Conservation (phyloP, 2,329 filamentous ascomycete genomes). For the Raffaelea albimanens region DNA sequence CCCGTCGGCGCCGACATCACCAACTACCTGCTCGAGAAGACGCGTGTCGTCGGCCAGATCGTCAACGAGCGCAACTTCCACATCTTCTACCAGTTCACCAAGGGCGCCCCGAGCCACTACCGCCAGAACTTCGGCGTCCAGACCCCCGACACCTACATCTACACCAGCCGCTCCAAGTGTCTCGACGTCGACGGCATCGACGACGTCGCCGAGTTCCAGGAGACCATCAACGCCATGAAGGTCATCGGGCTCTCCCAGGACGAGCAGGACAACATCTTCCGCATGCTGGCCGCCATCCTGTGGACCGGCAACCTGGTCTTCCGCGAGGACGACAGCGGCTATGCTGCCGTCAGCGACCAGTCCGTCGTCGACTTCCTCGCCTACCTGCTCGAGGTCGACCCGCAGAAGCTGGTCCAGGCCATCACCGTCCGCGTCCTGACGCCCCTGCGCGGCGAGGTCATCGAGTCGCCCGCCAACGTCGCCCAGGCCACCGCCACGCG, state of each 20-base stretch:
- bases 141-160: conserved; percentile 83
- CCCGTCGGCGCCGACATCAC: conserved; percentile 95
- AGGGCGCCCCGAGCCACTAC: conserved; percentile 81
- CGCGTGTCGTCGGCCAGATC: conserved; percentile 90
- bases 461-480: conserved; percentile 72
- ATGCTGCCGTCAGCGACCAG: conserved; percentile 77
- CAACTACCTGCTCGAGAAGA: conserved; percentile 94
- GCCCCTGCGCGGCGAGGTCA: conserved; percentile 55
- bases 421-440: conserved; percentile 83
- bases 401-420: conserved; percentile 70
- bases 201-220: conserved; percentile 77
- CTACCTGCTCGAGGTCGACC: conserved; percentile 82
- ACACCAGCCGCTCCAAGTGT: conserved; percentile 91
- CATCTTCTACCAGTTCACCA: conserved; percentile 98
- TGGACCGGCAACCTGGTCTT: conserved; percentile 96
- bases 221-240: conserved; percentile 90
- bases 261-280: conserved; percentile 94
- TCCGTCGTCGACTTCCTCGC: conserved; percentile 92
- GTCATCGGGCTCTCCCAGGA: conserved; percentile 79
- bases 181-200: conserved; percentile 91
- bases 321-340: conserved; percentile 77
- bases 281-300: conserved; percentile 81
- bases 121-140: conserved; percentile 84
- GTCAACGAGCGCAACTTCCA: conserved; percentile 95
- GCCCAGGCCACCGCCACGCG: conserved; percentile 79